Evolutionary conservation across 768 basidiomycete genomes (phyloP).

Genomic region (Strobilomyces dryophilus): DNA sequence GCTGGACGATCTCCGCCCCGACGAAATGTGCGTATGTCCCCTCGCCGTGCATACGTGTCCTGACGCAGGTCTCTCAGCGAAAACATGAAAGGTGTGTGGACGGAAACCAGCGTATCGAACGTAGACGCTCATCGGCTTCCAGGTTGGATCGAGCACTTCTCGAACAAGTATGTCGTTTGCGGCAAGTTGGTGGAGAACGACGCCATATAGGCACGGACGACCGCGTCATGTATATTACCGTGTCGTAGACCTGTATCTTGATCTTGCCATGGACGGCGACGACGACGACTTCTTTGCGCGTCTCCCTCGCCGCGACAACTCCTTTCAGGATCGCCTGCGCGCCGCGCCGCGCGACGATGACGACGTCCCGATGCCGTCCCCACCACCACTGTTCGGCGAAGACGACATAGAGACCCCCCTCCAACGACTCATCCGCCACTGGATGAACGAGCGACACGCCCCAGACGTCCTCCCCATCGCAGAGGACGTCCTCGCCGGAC

Average conservation of each 20-base stretch:
- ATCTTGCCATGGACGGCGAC: slow-evolving; percentile 14
- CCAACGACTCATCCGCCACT: slow-evolving; percentile 70
- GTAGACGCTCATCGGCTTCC: not conserved
- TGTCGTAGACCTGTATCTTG: not conserved
- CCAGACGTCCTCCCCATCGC: slow-evolving; percentile 77
- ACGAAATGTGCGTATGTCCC: slow-evolving; percentile 69
- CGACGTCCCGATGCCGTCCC: slow-evolving; percentile 28
- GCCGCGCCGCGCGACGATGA: slow-evolving; percentile 29
- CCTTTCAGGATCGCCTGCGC: slow-evolving; percentile 37
- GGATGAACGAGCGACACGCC: slow-evolving; percentile 82
- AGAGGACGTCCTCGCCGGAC: slow-evolving; percentile 56
- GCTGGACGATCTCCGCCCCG: slow-evolving; percentile 68
- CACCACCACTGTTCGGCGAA: slow-evolving; percentile 27
- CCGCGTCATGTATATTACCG: slow-evolving; percentile 2
- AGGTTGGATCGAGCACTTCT: slow-evolving; percentile 95
- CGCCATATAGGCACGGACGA: slow-evolving; percentile 28
- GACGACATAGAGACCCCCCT: slow-evolving; percentile 53
- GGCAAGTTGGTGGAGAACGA: slow-evolving; percentile 85
- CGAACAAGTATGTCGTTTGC: slow-evolving; percentile 87
- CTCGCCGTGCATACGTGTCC: not conserved
- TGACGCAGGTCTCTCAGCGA: slow-evolving; percentile 47
- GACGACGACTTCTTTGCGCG: slow-evolving; percentile 28
- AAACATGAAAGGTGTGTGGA: slow-evolving; percentile 74
- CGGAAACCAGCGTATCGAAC: not conserved
- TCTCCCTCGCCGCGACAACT: slow-evolving; percentile 14